Base-by-base conservation (phyloP, 2,329 filamentous ascomycete species). In the Aureobasidium leucospermi region DNA sequence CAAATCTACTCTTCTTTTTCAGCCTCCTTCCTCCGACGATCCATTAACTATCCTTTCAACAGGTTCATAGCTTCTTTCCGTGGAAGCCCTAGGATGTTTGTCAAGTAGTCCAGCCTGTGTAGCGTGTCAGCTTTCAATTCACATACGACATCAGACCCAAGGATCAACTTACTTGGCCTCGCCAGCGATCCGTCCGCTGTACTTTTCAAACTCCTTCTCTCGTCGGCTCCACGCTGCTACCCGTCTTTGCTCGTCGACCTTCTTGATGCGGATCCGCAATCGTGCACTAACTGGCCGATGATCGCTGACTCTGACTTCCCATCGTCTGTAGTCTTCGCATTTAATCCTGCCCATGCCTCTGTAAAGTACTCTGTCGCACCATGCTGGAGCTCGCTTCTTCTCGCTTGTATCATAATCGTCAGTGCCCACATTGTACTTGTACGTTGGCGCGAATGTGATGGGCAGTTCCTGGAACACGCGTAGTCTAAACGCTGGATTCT, bases 391-490 rank as follows among this genome's bases (percentile, higher is more conserved):
- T 52, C 94, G 84, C 72, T 90, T 90, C 79, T 99, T 99, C 73
- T 99, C 94, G 42, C 67, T 70, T 0, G 89, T 88, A 71, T 99
- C 94, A 72, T 97, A 99, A 6, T 85, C 88, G 69, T 97, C 93
- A 0, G 90, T 95, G 15, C 92, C 92, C 0, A 97, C 90, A 67
- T 99, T 94, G 72, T 99, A 99, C 72, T 99, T 99, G 79, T 99
- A 99, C 0, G 94, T 99, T 0, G 94, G 94, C 7, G 90, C 87
- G 71, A 99, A 99, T 0, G 85, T 87, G 67, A 99, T 96, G 0
- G 88, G 89, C 59, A 87, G 80, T 74, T 99, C 94, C n/a, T 87
- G 85, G 72, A 99, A 97, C 0, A 90, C 87, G 19, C 92, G 86
- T 5, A 99, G 81, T 31, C 89, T 84, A 76, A 97, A 96, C 0